Evolutionary conservation across 2,329 filamentous ascomycete species (phyloP).

Genomic region (Colletotrichum sp.): DNA sequence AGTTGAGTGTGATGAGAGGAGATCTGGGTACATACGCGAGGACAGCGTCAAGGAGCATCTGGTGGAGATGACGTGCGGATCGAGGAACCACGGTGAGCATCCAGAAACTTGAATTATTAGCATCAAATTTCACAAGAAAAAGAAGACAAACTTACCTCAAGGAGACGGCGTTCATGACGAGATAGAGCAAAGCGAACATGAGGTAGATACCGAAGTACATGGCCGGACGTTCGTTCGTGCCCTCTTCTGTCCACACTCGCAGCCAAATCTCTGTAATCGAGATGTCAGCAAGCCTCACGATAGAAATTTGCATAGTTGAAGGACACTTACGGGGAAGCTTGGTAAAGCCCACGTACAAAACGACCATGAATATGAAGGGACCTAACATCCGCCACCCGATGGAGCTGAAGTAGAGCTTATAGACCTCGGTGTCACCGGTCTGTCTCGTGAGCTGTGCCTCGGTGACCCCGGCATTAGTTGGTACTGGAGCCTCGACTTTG

Average conservation of each 20-base stretch:
- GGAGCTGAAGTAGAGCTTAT: slow-evolving; percentile 31
- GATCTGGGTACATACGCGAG: background rate
- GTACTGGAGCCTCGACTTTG: background rate
- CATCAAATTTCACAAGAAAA: slow-evolving; percentile 25
- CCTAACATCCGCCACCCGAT: slow-evolving; percentile 27
- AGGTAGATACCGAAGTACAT: slow-evolving; percentile 28
- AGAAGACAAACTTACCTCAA: slow-evolving; percentile 23
- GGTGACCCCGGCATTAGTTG: background rate
- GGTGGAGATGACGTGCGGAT: slow-evolving; percentile 30
- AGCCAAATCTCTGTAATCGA: slow-evolving; percentile 32
- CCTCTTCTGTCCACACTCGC: slow-evolving; percentile 31
- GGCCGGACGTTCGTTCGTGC: slow-evolving; percentile 22
- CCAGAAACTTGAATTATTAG: slow-evolving; percentile 27
- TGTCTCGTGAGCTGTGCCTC: slow-evolving; percentile 30
- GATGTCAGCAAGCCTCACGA: background rate
- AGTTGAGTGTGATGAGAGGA: background rate
- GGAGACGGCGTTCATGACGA: slow-evolving; percentile 23
- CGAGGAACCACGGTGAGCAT: slow-evolving; percentile 26
- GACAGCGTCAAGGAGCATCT: slow-evolving; percentile 21
- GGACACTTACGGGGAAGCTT: slow-evolving; percentile 30
- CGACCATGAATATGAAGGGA: slow-evolving; percentile 21
- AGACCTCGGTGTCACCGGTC: slow-evolving; percentile 31
- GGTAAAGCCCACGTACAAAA: slow-evolving; percentile 25
- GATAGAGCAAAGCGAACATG: slow-evolving; percentile 26
- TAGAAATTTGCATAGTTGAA: background rate